Percentiles rank a stretch among this genome's conserved stretches.
phyloP scores from a whole-genome alignment of 192 early-diverging fungal genomes.

The Backusella westeae region DNA sequence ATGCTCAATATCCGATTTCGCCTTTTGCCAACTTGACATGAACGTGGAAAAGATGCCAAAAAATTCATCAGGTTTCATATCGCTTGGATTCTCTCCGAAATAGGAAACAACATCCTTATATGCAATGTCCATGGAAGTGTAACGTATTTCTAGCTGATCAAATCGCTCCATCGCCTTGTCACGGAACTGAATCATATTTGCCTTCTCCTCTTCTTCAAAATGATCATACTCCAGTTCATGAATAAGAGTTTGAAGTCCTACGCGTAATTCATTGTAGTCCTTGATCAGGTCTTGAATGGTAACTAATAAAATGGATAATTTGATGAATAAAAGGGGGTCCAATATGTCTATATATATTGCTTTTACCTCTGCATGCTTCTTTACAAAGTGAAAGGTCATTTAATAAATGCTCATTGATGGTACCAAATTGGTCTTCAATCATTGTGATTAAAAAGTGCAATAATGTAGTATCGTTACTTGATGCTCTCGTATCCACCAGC shows the following conservation, averaged over 20 bases:
- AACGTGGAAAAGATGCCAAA: conserved; percentile 87
- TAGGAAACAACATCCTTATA: conserved; percentile 69
- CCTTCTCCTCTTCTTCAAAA: conserved; percentile 44
- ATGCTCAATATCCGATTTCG: conserved; percentile 44
- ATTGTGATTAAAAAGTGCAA: conserved; percentile 73
- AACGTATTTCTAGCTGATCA: conserved; percentile 54
- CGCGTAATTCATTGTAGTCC: conserved; percentile 48
- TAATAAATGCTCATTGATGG: conserved; percentile 53
- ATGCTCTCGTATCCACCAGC: conserved; percentile 82
- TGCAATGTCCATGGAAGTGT: conserved; percentile 64
- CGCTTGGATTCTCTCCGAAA: conserved; percentile 70
- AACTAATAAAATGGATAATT: conserved; percentile 27
- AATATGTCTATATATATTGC: not conserved
- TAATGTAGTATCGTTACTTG: conserved; percentile 59
- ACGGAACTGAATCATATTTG: conserved; percentile 62
- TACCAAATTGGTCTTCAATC: conserved; percentile 63
- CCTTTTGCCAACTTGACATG: conserved; percentile 62
- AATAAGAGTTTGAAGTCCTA: conserved; percentile 44
- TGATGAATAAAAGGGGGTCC: not conserved
- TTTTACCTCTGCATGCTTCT: conserved; percentile 65
- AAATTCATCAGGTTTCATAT: conserved; percentile 80
- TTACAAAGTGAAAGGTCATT: conserved; percentile 67
- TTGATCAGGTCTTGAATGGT: conserved; percentile 49
- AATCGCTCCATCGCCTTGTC: conserved; percentile 60
- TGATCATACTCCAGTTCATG: conserved; percentile 42